These are phyloP conservation scores for Gaultheria prostrata DNA, from an alignment of 148 eudicot species.

Conservation along the genomic window DNA sequence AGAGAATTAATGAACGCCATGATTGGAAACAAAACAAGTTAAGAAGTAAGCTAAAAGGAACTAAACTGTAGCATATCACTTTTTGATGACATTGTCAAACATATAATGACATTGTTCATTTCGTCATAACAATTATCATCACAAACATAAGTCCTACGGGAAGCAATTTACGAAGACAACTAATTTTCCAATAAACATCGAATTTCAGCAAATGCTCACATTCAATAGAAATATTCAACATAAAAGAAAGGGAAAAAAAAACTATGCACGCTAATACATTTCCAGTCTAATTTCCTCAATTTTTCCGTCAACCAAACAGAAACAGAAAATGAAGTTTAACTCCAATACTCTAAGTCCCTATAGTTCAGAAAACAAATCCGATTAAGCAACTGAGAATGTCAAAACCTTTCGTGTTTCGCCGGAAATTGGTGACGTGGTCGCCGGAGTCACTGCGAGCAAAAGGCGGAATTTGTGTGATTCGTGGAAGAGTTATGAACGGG, in stretches of 20 bases:
- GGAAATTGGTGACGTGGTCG: neutral
- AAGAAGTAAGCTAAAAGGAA: neutral
- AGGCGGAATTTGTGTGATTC: neutral
- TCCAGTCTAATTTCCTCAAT: neutral
- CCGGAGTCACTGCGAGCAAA: neutral
- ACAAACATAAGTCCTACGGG: too few relatives aligned
- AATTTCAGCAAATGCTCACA: neutral
- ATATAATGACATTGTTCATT: neutral
- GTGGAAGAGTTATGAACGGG: neutral
- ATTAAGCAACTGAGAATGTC: neutral
- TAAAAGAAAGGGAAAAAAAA: neutral
- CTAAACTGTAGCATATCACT: neutral
- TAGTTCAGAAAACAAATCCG: neutral
- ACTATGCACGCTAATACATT: neutral
- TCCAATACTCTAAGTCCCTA: neutral
- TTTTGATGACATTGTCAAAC: neutral
- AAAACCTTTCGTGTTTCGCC: neutral
- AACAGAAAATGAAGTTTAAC: neutral
- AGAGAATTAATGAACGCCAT: neutral
- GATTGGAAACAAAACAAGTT: neutral
- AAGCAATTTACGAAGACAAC: neutral
- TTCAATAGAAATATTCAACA: neutral
- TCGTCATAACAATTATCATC: neutral
- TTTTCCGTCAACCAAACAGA: conserved; percentile 4
- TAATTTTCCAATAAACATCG: neutral